A percentile compares a stretch with the other conserved stretches of the same genome.
phyloP scores from a whole-genome alignment of 768 basidiomycete genomes.

The Multifurca ochricompacta region DNA sequence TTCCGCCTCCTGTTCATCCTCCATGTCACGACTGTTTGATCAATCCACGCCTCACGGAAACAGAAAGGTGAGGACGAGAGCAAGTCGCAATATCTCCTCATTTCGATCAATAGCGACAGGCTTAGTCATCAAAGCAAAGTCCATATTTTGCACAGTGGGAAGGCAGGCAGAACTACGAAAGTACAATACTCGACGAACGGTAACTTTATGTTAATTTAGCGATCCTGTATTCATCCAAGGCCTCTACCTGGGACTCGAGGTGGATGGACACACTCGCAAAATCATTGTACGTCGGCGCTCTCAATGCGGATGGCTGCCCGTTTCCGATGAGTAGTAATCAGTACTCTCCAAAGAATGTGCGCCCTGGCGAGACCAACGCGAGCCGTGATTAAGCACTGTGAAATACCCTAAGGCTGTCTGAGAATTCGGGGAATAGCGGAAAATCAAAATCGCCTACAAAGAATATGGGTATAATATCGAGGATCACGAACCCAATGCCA shows the following conservation, averaged over 20 bases:
- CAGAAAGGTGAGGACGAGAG: no score
- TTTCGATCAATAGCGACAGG: no score
- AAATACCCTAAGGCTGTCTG: conserved; percentile 20
- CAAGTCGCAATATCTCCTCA: no score
- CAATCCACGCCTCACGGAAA: not conserved
- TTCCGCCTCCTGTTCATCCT: conserved; percentile 65
- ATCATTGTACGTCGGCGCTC: not conserved
- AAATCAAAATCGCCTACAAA: conserved; percentile 1
- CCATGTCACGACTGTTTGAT: conserved; percentile 34
- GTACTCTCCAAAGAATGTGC: not conserved
- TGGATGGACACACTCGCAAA: not conserved
- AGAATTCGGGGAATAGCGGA: not conserved
- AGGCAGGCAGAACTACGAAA: not conserved
- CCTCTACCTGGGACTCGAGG: not conserved
- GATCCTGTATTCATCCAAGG: not conserved
- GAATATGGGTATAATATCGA: conserved; percentile 7
- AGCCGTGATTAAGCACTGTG: conserved; percentile 24
- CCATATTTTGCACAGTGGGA: not conserved
- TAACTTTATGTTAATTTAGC: not conserved
- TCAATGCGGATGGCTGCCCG: not conserved
- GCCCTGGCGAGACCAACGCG: conserved; percentile 20
- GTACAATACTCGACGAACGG: not conserved
- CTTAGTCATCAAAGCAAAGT: no score
- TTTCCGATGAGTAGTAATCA: not conserved
- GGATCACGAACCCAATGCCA: not conserved